Percentiles rank a stretch among this genome's conserved stretches.
Conservation (phyloP, 345 rosid species). For the Abelmoschus esculentus region DNA sequence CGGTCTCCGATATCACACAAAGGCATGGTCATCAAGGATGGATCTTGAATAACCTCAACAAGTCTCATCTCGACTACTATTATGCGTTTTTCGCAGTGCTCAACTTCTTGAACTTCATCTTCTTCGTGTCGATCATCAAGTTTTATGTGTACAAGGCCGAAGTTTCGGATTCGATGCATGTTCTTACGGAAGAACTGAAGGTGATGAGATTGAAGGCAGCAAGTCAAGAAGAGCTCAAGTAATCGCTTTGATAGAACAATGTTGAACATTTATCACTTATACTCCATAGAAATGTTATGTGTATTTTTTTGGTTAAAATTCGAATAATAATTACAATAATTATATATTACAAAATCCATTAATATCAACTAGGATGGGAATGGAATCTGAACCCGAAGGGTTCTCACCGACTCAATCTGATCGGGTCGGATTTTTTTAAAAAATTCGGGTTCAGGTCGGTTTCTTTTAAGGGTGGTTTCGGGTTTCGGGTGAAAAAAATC, state of each 20-base stretch:
- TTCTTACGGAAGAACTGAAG: conserved; percentile 44
- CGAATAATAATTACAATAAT: no score
- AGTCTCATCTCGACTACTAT: conserved; percentile 68
- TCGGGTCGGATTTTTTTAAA: no score
- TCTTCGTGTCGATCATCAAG: conserved; percentile 48
- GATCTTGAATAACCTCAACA: conserved; percentile 69
- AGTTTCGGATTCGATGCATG: conserved; percentile 47
- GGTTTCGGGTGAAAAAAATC: no score
- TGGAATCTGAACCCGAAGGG: no score
- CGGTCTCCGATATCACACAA: conserved; percentile 46
- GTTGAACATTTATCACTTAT: not conserved
- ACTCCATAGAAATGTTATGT: not conserved
- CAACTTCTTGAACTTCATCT: conserved; percentile 44
- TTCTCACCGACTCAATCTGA: no score
- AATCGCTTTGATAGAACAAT: not conserved
- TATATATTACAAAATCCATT: no score
- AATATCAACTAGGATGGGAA: no score
- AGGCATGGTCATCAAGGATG: conserved; percentile 48
- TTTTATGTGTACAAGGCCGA: conserved; percentile 65
- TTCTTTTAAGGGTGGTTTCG: no score
- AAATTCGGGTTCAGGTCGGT: no score
- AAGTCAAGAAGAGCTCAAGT: conserved; percentile 12
- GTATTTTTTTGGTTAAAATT: not conserved
- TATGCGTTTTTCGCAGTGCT: conserved; percentile 58
- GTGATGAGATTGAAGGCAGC: conserved; percentile 12